Evolutionary conservation across 2,329 filamentous ascomycete species (phyloP), one percentile per base, ranked within the genome.

Genomic region (Paraphoma chrysanthemicola): DNA sequence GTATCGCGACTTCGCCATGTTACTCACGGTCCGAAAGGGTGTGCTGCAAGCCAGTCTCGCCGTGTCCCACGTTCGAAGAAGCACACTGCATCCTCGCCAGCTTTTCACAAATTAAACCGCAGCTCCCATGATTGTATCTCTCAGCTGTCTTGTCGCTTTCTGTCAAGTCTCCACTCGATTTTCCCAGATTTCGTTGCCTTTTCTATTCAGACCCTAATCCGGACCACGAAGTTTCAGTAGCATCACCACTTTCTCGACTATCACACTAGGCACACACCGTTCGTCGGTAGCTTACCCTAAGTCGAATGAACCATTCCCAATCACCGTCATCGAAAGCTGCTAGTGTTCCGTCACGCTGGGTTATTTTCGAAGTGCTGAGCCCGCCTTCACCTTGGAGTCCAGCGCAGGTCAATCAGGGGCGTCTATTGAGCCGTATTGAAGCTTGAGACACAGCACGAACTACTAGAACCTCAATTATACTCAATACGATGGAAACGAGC

Each of bases 171-270:
- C 50, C 70, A 69, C 70, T 74, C 60, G 71, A 11, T 47, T 44
- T 29, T 62, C 45, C 12, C 46, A 33, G 31, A 50, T 28, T 44
- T 51, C 29, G 23, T 36, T 41, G 29, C 42, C 33, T 63, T 69
- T 68, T 47, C 68, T 74, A 74, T 74, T 74, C 70, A 75, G 53
- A 69, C 66, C 72, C 69, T 45, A 67, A 72, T 68, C 33, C 62
- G 69, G 69, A 59, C 49, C 18, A 31, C 28, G 10, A 43, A 17
- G 66, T 72, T 54, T 68, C 59, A 66, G 49, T 46, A 49, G 12
- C 48, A 64, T 30, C 50, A 53, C 48, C 43, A 56, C 62, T 46
- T 49, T 43, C 45, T 48, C 48, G 38, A 53, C 43, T 50, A 41
- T 48, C 44, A 44, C 52, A 31, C 51, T 42, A 30, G 41, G 39